Conservation (phyloP, 2,329 filamentous ascomycete species). For the Exophiala viscosa region DNA sequence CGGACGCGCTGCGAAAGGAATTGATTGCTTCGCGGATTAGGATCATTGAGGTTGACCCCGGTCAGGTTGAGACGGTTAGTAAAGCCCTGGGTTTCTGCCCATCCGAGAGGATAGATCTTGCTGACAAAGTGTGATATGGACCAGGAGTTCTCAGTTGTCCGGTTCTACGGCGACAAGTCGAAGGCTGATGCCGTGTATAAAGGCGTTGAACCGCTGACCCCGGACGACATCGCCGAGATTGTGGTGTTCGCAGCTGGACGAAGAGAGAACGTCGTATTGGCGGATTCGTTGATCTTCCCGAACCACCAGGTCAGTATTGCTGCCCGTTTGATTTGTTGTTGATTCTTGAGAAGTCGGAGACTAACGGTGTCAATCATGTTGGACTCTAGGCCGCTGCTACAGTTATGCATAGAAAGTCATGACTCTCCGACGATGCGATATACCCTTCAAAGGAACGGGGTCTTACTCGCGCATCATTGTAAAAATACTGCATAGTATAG, state of each 20-base stretch:
- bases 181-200: conserved; percentile 80
- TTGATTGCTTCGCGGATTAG: conserved; percentile 75
- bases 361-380: background rate
- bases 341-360: background rate
- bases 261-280: conserved; percentile 84
- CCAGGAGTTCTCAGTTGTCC: conserved; percentile 75
- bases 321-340: background rate
- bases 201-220: conserved; percentile 76
- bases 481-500: no score
- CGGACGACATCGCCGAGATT: conserved; percentile 86
- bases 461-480: no score
- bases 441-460: no score
- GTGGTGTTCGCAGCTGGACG: conserved; percentile 81
- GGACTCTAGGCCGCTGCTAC: conserved; percentile 4
- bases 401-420: conserved; percentile 6
- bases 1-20: conserved; percentile 77
- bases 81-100: background rate
- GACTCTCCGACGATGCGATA: background rate
- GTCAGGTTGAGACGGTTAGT: conserved; percentile 74
- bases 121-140: background rate
- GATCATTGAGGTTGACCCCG: conserved; percentile 84
- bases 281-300: conserved; percentile 81
- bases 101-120: background rate
- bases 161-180: conserved; percentile 81
- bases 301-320: conserved; percentile 64